Conservation (phyloP, 306 rosid genomes). For the Lithocarpus polystachyus region DNA sequence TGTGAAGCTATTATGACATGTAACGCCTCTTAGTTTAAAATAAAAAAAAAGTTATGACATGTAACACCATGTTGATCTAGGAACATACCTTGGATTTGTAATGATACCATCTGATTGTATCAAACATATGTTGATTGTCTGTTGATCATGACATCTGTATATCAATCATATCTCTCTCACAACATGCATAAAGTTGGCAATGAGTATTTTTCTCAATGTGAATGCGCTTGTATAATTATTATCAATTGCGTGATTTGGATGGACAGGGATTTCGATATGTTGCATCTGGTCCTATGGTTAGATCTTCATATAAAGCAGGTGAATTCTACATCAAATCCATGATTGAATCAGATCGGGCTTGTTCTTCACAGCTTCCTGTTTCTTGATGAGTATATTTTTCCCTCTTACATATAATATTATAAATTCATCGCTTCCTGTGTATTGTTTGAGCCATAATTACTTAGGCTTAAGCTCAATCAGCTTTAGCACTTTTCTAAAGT, state of each 20-base stretch:
- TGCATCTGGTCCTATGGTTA: constrained; percentile 95
- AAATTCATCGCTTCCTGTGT: background rate
- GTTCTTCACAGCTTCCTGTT: constrained; percentile 42
- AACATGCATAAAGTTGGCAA: background rate
- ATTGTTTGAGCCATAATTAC: background rate
- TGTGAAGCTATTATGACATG: constrained; percentile 18
- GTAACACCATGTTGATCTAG: constrained; percentile 11
- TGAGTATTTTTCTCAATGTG: background rate
- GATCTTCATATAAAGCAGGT: constrained; percentile 92
- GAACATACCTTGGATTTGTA: background rate
- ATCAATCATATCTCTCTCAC: background rate
- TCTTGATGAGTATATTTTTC: constrained; percentile 27
- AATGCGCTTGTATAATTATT: background rate
- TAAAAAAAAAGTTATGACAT: constrained; percentile 1
- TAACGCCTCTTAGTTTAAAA: background rate
- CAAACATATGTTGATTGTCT: constrained; percentile 6
- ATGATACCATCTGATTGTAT: constrained; percentile 4
- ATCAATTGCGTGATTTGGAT: constrained; percentile 23
- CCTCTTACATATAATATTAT: background rate
- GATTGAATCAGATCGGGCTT: constrained; percentile 85
- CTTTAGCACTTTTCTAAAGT: background rate
- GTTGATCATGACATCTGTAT: constrained; percentile 21
- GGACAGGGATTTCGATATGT: constrained; percentile 85
- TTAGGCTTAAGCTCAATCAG: constrained; percentile 20
- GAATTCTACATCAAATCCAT: constrained; percentile 92